Base-by-base conservation (phyloP, 2,329 filamentous ascomycete species). In the Talaromyces amestolkiae region DNA sequence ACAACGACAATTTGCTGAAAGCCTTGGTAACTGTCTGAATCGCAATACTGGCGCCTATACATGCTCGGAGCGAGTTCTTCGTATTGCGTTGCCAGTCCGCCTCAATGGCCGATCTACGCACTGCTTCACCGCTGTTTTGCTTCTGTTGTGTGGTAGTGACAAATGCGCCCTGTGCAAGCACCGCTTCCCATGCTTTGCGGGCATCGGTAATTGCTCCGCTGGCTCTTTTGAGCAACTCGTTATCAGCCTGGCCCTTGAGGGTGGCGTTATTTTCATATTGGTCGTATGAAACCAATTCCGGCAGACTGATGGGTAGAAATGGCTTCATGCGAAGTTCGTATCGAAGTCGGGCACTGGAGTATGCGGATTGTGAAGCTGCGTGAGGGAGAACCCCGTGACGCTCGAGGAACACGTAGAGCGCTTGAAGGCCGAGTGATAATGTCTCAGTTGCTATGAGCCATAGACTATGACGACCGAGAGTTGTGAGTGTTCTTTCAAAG, bases 241-340 rank as follows among this genome's bases (percentile, higher is more conserved):
- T 68, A 41, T 83, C 79, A 2, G 77, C 75, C 59, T 84, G 80
- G 10, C 78, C 78, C 33, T 81, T 78, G 1, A 82, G 75, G 70
- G 71, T 73, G 3, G 76, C 74, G 62, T 79, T 78, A 7, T 73
- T 73, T 19, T 80, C 76, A 67, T 91, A 92, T 15, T 88, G 85
- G 7, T 87, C 85, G 68, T 86, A 90, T 0, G 85, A 79, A 0
- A 91, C 87, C 13, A 91, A 81, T 66, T 87, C 85, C 0, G 92
- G 91, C 1, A 91, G 82, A 10, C 85, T 84, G 64, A 96, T 85
- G 8, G 81, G 75, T 0, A 89, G 81, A 72, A 96, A 97, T 0
- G 92, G 91, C 72, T 90, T 91, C 91, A 96, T 95, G 66, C 93
- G 90, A 10, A 96, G 80, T 69, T 95, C 90, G 75, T 95, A 93